Base-by-base conservation (phyloP, 495 filamentous ascomycete genomes). In the Penicillium tannophilum region DNA sequence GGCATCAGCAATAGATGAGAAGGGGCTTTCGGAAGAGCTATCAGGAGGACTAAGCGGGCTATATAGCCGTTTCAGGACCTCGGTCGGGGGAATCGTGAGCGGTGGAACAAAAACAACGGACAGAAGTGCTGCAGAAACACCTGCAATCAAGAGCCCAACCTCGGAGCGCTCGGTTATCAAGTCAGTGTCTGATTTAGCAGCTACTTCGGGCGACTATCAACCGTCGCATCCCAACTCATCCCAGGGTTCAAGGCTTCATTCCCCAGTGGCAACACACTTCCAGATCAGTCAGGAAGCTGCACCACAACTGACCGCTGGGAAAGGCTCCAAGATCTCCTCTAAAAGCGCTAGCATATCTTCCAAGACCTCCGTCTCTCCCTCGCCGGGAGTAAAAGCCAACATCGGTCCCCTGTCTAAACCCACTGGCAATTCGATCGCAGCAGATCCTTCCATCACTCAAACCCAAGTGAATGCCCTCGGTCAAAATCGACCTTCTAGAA, bases 21-120 rank as follows among this genome's bases (percentile, higher is more conserved):
- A 90, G 66, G 82, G 82, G 9, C 75, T 88, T 20, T 78, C 88
- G 16, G 84, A 85, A 16, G 91, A 94, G 49, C 69, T 92, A 6
- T 90, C 92, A 52, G 88, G 91, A 65, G 91, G 92, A 1, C 71
- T 97, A 33, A 95, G 88, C 67, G 92, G 92, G 2, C 68, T 97
- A 16, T 96, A 96, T 69, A 92, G 80, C 76, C 85, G 90, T 17
- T 80, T 96, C 66, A 85, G 85, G 70, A 90, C 87, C 35, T 91
- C 86, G 0, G 91, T 96, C 33, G 86, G 87, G 2, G 89, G 80
- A 36, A 84, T 84, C 54, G 67, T 76, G 9, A 72, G 77, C 48
- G 52, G 74, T 28, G 73, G 70, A 30, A 69, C 75, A 26, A 78
- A 71, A 51, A 53, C 70, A 19, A 55, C 79, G 11, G 79, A 80